These are phyloP conservation scores for Brassica cretica DNA, from an alignment of 345 rosid species.

Conservation along the genomic window DNA sequence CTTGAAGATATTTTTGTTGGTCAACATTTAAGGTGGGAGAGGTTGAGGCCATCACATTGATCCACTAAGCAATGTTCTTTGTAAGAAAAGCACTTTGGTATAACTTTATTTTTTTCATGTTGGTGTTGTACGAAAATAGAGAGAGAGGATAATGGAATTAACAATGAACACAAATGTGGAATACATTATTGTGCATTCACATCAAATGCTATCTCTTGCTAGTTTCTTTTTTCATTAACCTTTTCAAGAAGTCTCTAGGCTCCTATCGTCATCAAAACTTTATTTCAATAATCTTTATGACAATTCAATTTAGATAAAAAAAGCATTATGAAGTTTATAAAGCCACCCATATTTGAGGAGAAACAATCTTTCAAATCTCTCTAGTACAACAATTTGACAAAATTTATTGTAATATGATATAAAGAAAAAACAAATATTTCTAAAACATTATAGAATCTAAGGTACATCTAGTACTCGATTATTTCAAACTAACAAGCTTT, in stretches of 20 bases:
- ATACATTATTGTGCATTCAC: conserved; percentile 32
- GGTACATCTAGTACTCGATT: neutral
- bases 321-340: conserved; percentile 4
- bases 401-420: neutral
- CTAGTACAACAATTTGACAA: conserved; percentile 9
- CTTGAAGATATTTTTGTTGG: conserved; percentile 28
- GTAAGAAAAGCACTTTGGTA: conserved; percentile 40
- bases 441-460: neutral
- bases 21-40: conserved; percentile 42
- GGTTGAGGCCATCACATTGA: conserved; percentile 37
- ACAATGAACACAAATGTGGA: conserved; percentile 35
- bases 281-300: conserved; percentile 15
- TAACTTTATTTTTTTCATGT: conserved; percentile 19
- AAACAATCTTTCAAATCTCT: neutral
- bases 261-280: conserved; percentile 32
- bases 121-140: conserved; percentile 12
- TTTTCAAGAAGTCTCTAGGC: conserved; percentile 26
- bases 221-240: neutral
- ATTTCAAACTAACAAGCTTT: conserved; percentile 9
- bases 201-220: conserved; percentile 12
- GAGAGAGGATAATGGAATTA: conserved; percentile 31
- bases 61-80: conserved; percentile 40
- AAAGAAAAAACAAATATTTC: neutral
- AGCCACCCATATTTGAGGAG: conserved; percentile 7
- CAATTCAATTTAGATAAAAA: conserved; percentile 4